Evolutionary conservation across 2,329 filamentous ascomycete species (phyloP).

Genomic region (Mollisiaceae sp.): DNA sequence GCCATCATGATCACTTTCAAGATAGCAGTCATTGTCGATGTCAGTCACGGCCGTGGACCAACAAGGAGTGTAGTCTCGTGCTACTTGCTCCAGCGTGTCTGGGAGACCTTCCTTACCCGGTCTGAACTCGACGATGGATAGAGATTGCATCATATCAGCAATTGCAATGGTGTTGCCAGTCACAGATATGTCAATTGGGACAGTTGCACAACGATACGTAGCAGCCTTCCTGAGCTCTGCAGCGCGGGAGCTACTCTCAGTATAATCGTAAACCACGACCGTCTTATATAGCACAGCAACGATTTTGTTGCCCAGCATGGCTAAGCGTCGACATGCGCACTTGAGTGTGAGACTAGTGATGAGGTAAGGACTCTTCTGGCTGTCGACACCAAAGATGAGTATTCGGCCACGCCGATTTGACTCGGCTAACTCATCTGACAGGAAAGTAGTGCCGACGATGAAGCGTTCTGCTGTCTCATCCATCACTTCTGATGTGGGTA

Average conservation of each 20-base stretch:
- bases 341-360: conserved; percentile 73
- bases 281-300: conserved; percentile 91
- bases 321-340: conserved; percentile 81
- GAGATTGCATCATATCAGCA: conserved; percentile 91
- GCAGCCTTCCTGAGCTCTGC: conserved; percentile 72
- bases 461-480: conserved; percentile 74
- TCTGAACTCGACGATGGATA: conserved; percentile 76
- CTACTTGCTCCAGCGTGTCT: conserved; percentile 72
- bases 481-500: conserved; percentile 63
- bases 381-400: conserved; percentile 81
- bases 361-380: conserved; percentile 73
- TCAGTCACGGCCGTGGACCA: conserved; percentile 83
- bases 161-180: conserved; percentile 79
- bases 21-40: conserved; percentile 74
- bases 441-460: conserved; percentile 84
- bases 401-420: conserved; percentile 73
- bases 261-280: conserved; percentile 64
- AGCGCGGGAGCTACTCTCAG: conserved; percentile 58
- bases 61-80: conserved; percentile 78
- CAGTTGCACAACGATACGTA: conserved; percentile 80
- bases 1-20: conserved; percentile 85
- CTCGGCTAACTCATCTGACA: conserved; percentile 59
- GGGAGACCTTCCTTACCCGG: conserved; percentile 60
- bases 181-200: conserved; percentile 80
- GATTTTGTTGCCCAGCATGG: conserved; percentile 75